Evolutionary conservation across 371 early-diverging fungal species (phyloP).

Genomic region (Paraphysoderma sedebokerense): DNA sequence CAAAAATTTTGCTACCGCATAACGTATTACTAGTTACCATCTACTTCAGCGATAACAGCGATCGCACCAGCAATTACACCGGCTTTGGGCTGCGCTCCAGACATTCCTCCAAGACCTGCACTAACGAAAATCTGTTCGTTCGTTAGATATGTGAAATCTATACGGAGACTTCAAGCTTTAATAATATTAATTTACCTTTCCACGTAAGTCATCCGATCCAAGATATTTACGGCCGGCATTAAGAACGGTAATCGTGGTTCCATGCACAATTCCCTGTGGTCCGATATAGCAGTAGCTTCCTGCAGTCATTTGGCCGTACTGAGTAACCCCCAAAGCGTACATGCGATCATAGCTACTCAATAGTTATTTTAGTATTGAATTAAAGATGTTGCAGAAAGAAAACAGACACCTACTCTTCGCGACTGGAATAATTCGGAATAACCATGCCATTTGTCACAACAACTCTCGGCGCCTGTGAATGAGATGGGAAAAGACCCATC

Average conservation of each 20-base stretch:
- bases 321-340: constrained; percentile 1
- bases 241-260: constrained; percentile 3
- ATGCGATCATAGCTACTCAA: not conserved
- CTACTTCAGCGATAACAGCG: constrained; percentile 3
- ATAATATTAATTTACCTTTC: too few species aligned
- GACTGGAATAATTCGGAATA: constrained; percentile 1
- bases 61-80: constrained; percentile 2
- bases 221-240: constrained; percentile 4
- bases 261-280: constrained; percentile 5
- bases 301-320: constrained; percentile 6
- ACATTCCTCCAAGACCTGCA: constrained; percentile 6
- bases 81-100: constrained; percentile 7
- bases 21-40: too few species aligned
- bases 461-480: constrained; percentile 1
- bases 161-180: too few species aligned
- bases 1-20: too few species aligned
- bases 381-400: too few species aligned
- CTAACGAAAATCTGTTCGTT: constrained; percentile 4
- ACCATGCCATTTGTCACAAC: constrained; percentile 6
- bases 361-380: too few species aligned
- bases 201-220: constrained; percentile 1
- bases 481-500: constrained; percentile 4
- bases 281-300: constrained; percentile 6
- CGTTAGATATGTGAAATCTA: too few species aligned
- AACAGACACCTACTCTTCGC: too few species aligned